A percentile compares a stretch with the other conserved stretches of the same genome.
phyloP scores from a whole-genome alignment of 768 basidiomycete species.

The Lentinula lateritia region DNA sequence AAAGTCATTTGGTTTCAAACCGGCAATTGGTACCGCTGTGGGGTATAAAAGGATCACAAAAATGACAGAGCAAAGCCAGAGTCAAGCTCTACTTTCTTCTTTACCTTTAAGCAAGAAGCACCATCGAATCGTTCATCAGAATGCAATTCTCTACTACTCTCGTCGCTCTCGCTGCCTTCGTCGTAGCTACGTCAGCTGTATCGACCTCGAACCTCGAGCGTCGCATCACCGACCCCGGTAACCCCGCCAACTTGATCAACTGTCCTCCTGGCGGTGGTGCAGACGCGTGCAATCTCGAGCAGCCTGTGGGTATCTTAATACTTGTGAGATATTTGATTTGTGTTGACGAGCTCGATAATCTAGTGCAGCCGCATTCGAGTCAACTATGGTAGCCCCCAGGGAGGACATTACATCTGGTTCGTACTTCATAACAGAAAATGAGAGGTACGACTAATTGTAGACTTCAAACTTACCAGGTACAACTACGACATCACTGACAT shows the following conservation, averaged over 20 bases:
- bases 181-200: background rate
- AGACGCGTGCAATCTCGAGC: slow-evolving; percentile 1
- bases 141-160: background rate
- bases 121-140: background rate
- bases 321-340: background rate
- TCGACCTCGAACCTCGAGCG: background rate
- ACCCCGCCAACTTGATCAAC: slow-evolving; percentile 7
- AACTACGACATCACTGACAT: slow-evolving; percentile 5
- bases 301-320: background rate
- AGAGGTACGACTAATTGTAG: background rate
- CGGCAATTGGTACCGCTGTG: no score
- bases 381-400: slow-evolving; percentile 1
- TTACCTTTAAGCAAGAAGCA: background rate
- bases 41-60: background rate
- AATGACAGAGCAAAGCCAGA: background rate
- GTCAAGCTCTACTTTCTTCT: background rate
- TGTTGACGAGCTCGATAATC: background rate
- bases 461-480: background rate
- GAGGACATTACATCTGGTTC: slow-evolving; percentile 5
- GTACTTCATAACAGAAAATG: background rate
- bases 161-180: background rate
- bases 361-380: slow-evolving; percentile 3
- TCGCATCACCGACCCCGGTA: slow-evolving; percentile 1
- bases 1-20: no score
- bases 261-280: slow-evolving; percentile 2